These are phyloP conservation scores for Pseudogymnoascus sp. DNA, from an alignment of 2,329 filamentous ascomycete species.

Conservation along the genomic window DNA sequence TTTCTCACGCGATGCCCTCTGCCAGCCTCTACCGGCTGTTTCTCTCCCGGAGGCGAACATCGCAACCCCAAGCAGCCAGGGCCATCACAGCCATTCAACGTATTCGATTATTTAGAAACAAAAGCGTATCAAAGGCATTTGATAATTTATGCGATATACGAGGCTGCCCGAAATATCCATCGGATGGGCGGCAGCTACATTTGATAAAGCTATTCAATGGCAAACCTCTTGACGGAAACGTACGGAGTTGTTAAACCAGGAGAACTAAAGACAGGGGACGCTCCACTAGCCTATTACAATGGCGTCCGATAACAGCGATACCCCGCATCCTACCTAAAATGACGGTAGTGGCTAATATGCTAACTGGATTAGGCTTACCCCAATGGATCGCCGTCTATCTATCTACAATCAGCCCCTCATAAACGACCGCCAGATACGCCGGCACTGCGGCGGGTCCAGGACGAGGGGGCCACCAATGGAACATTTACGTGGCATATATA, in stretches of 20 bases:
- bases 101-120: neutral
- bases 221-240: neutral
- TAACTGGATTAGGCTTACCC: neutral
- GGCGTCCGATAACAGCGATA: neutral
- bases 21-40: neutral
- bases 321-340: neutral
- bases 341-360: neutral
- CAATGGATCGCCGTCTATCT: neutral
- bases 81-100: neutral
- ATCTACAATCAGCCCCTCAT: neutral
- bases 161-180: neutral
- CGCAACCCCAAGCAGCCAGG: neutral
- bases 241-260: neutral
- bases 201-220: neutral
- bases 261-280: neutral
- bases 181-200: neutral
- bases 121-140: neutral
- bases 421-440: neutral
- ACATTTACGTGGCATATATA: neutral
- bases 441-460: neutral
- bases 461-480: neutral
- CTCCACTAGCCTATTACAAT: neutral
- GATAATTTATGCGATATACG: neutral
- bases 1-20: neutral
- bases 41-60: neutral